Evolutionary conservation across 2,329 filamentous ascomycete species (phyloP).

Genomic region (Xylaria multiplex): DNA sequence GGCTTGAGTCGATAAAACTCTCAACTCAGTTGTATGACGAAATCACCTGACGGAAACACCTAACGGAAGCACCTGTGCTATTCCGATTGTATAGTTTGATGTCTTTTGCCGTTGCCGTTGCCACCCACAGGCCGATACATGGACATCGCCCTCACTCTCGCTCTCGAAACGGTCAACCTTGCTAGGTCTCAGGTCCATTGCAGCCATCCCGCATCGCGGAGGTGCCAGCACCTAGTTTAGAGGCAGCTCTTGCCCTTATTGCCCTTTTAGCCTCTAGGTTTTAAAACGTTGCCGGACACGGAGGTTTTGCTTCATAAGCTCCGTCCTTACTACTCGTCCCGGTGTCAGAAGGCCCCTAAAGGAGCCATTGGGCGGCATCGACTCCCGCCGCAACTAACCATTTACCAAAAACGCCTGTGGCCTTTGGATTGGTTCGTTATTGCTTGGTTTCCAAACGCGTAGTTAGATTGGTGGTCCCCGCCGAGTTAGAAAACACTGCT

Average conservation of each 20-base stretch:
- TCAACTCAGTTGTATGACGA: constrained; percentile 19
- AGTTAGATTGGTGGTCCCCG: constrained; percentile 6
- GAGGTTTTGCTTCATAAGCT: constrained; percentile 17
- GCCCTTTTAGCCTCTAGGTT: constrained; percentile 29
- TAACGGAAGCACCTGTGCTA: constrained; percentile 5
- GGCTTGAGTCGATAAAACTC: constrained; percentile 5
- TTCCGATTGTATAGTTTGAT: constrained; percentile 27
- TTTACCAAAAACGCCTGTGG: background rate
- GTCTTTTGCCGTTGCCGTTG: constrained; percentile 21
- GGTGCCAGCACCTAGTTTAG: background rate
- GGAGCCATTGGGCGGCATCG: constrained; percentile 10
- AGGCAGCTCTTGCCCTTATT: constrained; percentile 11
- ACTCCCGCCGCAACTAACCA: constrained; percentile 1
- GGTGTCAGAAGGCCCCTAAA: background rate
- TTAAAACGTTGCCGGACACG: constrained; percentile 28
- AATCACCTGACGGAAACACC: constrained; percentile 7
- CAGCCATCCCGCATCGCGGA: constrained; percentile 21
- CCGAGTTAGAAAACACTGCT: background rate
- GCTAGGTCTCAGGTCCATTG: constrained; percentile 23
- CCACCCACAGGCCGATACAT: constrained; percentile 31
- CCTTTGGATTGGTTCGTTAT: background rate
- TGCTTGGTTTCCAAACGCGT: constrained; percentile 3
- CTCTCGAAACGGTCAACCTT: constrained; percentile 18
- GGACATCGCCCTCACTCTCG: constrained; percentile 24
- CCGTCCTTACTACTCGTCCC: constrained; percentile 5